Percentiles rank a stretch among this genome's conserved stretches.
These are phyloP conservation scores for Cephaloascus albidus DNA, from an alignment of 805 yeast species.

Conservation along the genomic window DNA sequence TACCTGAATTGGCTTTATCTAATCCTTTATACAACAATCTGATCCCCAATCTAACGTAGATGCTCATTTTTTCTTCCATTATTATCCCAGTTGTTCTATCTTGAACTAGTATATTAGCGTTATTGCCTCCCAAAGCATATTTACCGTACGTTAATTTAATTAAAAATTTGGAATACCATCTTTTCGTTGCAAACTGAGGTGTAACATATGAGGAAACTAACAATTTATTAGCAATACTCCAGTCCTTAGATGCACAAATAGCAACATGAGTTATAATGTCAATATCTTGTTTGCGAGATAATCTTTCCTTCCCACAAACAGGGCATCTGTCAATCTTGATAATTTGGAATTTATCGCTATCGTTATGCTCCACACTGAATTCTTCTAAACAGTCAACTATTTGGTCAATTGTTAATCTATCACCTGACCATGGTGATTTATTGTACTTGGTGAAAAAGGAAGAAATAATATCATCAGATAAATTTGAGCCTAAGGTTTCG, in stretches of 20 bases:
- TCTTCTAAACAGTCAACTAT: slow-evolving; percentile 37
- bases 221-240: slow-evolving; percentile 59
- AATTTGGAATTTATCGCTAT: slow-evolving; percentile 23
- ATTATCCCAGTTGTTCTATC: slow-evolving; percentile 84
- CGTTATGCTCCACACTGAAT: slow-evolving; percentile 13
- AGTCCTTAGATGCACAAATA: slow-evolving; percentile 70
- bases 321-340: slow-evolving; percentile 72
- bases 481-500: slow-evolving; percentile 51
- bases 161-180: slow-evolving; percentile 81
- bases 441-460: slow-evolving; percentile 23
- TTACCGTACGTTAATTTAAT: slow-evolving; percentile 85
- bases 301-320: slow-evolving; percentile 56
- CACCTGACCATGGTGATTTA: slow-evolving; percentile 46
- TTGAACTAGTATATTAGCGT: slow-evolving; percentile 91
- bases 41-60: slow-evolving; percentile 82
- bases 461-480: slow-evolving; percentile 16
- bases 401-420: slow-evolving; percentile 32
- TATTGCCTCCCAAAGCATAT: slow-evolving; percentile 76
- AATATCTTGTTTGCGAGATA: slow-evolving; percentile 41
- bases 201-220: slow-evolving; percentile 67
- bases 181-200: slow-evolving; percentile 70
- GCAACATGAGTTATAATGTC: slow-evolving; percentile 85
- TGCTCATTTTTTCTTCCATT: slow-evolving; percentile 88
- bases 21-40: slow-evolving; percentile 73
- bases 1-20: slow-evolving; percentile 46